phyloP scores from a whole-genome alignment of 495 filamentous ascomycete species.

The Lepidopterella palustris region DNA sequence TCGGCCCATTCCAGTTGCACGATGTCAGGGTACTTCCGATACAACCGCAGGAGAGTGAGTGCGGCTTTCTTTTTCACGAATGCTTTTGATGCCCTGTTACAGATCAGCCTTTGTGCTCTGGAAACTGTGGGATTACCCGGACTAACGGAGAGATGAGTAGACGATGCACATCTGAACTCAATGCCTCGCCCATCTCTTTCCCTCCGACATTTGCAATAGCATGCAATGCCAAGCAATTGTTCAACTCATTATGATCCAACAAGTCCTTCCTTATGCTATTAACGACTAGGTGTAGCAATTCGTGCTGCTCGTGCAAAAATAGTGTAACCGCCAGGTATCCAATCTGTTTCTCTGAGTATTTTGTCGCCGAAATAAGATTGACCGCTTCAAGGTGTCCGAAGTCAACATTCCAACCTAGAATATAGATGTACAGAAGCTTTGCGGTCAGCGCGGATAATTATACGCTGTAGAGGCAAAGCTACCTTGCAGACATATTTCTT shows the following conservation, averaged over 20 bases:
- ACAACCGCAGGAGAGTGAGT: slow-evolving; percentile 88
- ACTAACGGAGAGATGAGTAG: slow-evolving; percentile 92
- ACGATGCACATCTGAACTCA: slow-evolving; percentile 88
- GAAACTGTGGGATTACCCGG: not conserved
- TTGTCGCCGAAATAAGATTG: slow-evolving; percentile 90
- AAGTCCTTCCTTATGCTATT: slow-evolving; percentile 98
- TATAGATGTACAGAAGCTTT: slow-evolving; percentile 94
- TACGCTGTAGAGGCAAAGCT: slow-evolving; percentile 9
- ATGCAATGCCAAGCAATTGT: slow-evolving; percentile 96
- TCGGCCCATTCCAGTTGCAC: slow-evolving; percentile 96
- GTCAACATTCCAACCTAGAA: slow-evolving; percentile 97
- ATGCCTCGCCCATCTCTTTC: slow-evolving; percentile 91
- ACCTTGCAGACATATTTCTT: slow-evolving; percentile 99
- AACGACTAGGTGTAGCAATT: slow-evolving; percentile 89
- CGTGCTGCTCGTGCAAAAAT: slow-evolving; percentile 95
- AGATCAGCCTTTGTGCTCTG: not conserved
- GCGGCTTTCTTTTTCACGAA: slow-evolving; percentile 99
- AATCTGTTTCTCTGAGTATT: slow-evolving; percentile 99
- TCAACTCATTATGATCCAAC: slow-evolving; percentile 88
- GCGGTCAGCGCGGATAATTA: slow-evolving; percentile 26
- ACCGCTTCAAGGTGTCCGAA: slow-evolving; percentile 98
- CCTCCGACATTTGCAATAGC: slow-evolving; percentile 98
- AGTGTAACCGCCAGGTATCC: slow-evolving; percentile 96
- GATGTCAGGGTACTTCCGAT: slow-evolving; percentile 87
- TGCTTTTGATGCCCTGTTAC: slow-evolving; percentile 76